Evolutionary conservation across 1,139 yeast genomes (phyloP).

Genomic region (Debaryomyces subglobosus): DNA sequence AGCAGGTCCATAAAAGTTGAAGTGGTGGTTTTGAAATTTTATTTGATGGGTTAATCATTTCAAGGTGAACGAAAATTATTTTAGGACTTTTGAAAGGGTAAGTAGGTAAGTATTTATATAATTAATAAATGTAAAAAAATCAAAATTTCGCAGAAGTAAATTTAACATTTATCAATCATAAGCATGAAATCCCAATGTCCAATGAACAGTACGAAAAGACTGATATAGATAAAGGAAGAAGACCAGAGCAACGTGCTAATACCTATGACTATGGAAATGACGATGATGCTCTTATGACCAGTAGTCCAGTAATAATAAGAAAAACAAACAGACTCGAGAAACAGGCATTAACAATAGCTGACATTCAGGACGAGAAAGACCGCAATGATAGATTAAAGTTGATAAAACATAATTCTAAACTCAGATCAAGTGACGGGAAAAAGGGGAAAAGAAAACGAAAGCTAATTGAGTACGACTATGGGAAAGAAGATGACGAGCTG

Average conservation of each 20-base stretch:
- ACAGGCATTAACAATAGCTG: background rate
- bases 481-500: background rate
- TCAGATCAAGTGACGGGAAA: background rate
- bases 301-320: background rate
- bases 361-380: conserved; percentile 13
- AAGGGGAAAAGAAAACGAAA: conserved; percentile 7
- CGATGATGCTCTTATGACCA: background rate
- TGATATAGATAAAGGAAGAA: background rate
- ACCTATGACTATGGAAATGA: background rate
- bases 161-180: no score
- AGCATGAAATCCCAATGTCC: background rate
- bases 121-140: no score
- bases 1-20: no score
- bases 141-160: no score
- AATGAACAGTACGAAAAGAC: background rate
- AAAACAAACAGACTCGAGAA: background rate
- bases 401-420: background rate
- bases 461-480: background rate
- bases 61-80: no score
- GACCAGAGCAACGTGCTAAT: background rate
- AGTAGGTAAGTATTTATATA: no score
- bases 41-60: background rate
- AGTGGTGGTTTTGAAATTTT: background rate
- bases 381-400: conserved; percentile 9
- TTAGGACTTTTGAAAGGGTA: no score